phyloP scores from a whole-genome alignment of 257 asterid species.

The Solanum sejunctum region DNA sequence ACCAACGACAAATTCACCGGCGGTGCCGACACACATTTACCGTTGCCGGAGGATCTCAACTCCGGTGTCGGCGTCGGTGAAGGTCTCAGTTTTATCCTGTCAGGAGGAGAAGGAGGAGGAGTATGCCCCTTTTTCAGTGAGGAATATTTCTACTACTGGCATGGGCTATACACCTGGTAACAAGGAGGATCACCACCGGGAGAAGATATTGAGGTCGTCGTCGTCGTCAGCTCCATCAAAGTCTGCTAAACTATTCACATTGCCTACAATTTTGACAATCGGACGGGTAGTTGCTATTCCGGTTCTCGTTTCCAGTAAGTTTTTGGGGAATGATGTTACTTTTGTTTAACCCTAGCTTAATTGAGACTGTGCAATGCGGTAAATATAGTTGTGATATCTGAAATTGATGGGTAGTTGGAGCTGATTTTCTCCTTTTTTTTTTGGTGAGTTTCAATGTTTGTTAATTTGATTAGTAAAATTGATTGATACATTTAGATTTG shows the following conservation, averaged over 20 bases:
- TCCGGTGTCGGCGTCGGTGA: background rate
- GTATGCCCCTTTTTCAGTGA: background rate
- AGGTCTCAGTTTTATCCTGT: slow-evolving; percentile 4
- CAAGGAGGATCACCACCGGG: slow-evolving; percentile 7
- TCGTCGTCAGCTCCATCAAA: background rate
- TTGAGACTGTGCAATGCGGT: background rate
- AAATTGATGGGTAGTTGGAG: background rate
- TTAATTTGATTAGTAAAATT: background rate
- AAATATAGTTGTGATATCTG: background rate
- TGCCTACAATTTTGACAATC: slow-evolving; percentile 89
- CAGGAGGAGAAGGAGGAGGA: background rate
- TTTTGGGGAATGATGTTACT: background rate
- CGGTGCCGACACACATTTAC: background rate
- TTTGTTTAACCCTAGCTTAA: background rate
- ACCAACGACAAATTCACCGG: background rate
- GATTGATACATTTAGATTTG: background rate
- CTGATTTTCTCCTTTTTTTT: background rate
- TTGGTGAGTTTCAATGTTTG: background rate
- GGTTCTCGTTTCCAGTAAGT: slow-evolving; percentile 63
- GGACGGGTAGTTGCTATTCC: slow-evolving; percentile 93
- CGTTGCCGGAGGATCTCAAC: slow-evolving; percentile 20
- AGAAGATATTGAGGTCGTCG: background rate
- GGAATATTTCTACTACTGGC: slow-evolving; percentile 14
- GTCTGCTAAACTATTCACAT: slow-evolving; percentile 59
- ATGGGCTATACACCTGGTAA: slow-evolving; percentile 48